phyloP scores from a whole-genome alignment of 805 yeast species.

The Starmera pachycereana region DNA sequence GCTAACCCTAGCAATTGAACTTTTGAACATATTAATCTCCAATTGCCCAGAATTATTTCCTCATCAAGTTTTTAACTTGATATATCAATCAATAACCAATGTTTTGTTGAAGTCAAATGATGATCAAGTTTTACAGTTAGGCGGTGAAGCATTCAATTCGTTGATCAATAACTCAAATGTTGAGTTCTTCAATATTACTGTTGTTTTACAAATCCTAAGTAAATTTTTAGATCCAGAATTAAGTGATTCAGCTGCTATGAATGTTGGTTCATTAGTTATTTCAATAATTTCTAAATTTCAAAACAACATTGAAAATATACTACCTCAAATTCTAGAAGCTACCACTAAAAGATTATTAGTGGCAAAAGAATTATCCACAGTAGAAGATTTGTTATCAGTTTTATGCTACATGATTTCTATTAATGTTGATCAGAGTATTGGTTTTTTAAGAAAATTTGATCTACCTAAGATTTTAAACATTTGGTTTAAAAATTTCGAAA shows the following conservation, averaged over 20 bases:
- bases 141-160: conserved; percentile 64
- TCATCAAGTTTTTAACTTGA: conserved; percentile 27
- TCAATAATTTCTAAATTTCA: conserved; percentile 47
- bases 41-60: conserved; percentile 32
- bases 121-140: conserved; percentile 66
- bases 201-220: conserved; percentile 53
- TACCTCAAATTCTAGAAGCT: conserved; percentile 56
- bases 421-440: conserved; percentile 54
- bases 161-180: conserved; percentile 34
- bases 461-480: conserved; percentile 53
- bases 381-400: conserved; percentile 68
- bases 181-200: conserved; percentile 7
- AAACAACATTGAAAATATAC: conserved; percentile 21
- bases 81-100: conserved; percentile 30
- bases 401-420: conserved; percentile 59
- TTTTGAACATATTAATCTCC: conserved; percentile 39
- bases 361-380: conserved; percentile 62
- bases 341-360: conserved; percentile 55
- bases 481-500: conserved; percentile 80
- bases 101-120: conserved; percentile 40
- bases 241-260: conserved; percentile 74
- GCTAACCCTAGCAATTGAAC: conserved; percentile 46
- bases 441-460: conserved; percentile 37
- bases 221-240: conserved; percentile 61
- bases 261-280: conserved; percentile 56